Conservation (phyloP, 2,329 filamentous ascomycete genomes). For the Talaromyces sp. region DNA sequence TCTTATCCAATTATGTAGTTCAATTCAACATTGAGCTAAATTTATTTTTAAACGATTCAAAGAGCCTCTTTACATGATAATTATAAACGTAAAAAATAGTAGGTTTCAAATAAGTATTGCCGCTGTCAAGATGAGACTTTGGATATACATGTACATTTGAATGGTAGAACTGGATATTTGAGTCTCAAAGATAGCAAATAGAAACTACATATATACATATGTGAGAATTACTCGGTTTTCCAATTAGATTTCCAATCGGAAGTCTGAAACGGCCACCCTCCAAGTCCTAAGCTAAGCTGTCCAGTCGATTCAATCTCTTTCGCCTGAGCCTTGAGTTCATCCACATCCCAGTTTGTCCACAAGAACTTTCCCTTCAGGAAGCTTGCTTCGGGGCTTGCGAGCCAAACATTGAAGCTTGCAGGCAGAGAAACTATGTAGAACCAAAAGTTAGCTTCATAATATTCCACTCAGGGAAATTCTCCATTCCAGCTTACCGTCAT, state of each 20-base stretch:
- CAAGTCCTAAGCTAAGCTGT: slow-evolving; percentile 5
- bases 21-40: background rate
- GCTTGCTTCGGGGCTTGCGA: slow-evolving; percentile 31
- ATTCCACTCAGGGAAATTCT: background rate
- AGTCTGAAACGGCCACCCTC: slow-evolving; percentile 6
- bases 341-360: slow-evolving; percentile 39
- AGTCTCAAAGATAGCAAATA: background rate
- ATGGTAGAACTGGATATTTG: background rate
- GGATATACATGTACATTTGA: background rate
- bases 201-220: background rate
- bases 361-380: slow-evolving; percentile 36
- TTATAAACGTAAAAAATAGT: too few relatives aligned
- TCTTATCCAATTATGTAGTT: background rate
- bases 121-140: background rate
- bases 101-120: too few relatives aligned
- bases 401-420: slow-evolving; percentile 31
- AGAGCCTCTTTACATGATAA: too few relatives aligned
- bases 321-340: slow-evolving; percentile 29
- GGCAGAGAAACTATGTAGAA: slow-evolving; percentile 18
- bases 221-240: background rate
- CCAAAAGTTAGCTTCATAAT: background rate
- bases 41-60: background rate
- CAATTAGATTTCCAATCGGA: background rate
- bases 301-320: slow-evolving; percentile 14
- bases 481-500: slow-evolving; percentile 13